Evolutionary conservation across 2,329 filamentous ascomycete genomes (phyloP).

Genomic region (Cercospora nicotianae): DNA sequence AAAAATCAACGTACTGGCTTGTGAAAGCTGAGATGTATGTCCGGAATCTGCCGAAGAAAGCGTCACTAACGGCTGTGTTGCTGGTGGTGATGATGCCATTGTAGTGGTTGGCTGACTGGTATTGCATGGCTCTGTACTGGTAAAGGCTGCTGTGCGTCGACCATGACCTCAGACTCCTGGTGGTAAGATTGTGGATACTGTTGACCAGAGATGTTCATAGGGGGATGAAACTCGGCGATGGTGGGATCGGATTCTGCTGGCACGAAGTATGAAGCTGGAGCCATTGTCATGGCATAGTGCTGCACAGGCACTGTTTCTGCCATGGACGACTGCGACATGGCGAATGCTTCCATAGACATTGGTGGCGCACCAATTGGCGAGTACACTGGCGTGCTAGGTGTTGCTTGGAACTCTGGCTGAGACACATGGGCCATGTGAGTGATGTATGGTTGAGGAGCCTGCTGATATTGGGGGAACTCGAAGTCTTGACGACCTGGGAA

Average conservation of each 20-base stretch:
- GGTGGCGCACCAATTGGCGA: constrained; percentile 16
- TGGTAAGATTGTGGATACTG: constrained; percentile 15
- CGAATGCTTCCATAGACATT: constrained; percentile 20
- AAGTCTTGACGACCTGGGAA: constrained; percentile 23
- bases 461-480: constrained; percentile 19
- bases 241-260: constrained; percentile 14
- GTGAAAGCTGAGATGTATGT: background rate
- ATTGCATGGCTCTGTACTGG: background rate
- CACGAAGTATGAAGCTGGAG: constrained; percentile 23
- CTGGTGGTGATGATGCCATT: constrained; percentile 8
- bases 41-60: background rate
- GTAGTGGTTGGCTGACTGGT: background rate
- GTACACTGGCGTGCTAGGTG: constrained; percentile 25
- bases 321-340: constrained; percentile 5
- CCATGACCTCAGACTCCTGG: constrained; percentile 4
- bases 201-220: constrained; percentile 9
- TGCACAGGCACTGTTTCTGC: background rate
- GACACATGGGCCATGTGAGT: constrained; percentile 24
- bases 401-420: constrained; percentile 28
- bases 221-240: constrained; percentile 19
- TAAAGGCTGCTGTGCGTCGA: constrained; percentile 17
- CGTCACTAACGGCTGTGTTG: background rate
- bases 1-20: background rate
- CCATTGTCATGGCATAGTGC: constrained; percentile 13
- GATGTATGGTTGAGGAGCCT: constrained; percentile 18